phyloP scores from a whole-genome alignment of 345 rosid species.

The Toxicodendron radicans region DNA sequence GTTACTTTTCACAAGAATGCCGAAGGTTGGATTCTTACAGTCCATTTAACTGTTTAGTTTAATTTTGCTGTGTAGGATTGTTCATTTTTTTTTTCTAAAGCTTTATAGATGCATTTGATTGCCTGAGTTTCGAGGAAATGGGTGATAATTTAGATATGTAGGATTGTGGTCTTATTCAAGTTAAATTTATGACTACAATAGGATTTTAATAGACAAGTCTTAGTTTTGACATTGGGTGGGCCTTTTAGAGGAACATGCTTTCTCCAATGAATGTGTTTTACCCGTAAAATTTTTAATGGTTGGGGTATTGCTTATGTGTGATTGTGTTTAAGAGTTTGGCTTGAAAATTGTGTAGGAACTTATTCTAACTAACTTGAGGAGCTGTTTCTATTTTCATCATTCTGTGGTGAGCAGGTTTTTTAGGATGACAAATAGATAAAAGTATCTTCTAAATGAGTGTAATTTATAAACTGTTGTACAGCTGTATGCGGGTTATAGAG shows the following conservation, averaged over 20 bases:
- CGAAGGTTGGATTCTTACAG: constrained; percentile 48
- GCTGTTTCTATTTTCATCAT: background rate
- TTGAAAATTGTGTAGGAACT: background rate
- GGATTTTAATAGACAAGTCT: background rate
- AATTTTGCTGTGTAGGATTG: background rate
- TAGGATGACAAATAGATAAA: background rate
- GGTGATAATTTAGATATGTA: too few species aligned
- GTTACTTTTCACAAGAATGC: constrained; percentile 82
- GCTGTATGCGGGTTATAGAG: background rate
- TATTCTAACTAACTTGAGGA: background rate
- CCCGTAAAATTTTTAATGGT: too few species aligned
- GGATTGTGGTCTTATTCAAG: background rate
- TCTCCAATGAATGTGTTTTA: background rate
- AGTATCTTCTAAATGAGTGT: background rate
- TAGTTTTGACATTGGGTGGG: background rate
- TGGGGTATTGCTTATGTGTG: background rate
- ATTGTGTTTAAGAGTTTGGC: background rate
- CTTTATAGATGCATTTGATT: background rate
- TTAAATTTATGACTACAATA: background rate
- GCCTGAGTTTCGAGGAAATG: background rate
- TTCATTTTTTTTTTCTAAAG: background rate
- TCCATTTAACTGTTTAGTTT: background rate
- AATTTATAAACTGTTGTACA: background rate
- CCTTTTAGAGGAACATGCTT: background rate
- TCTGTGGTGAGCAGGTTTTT: background rate